Evolutionary conservation across 179 eudicot species (phyloP), one percentile per base, ranked within the genome.

Genomic region (Nepenthes alata): DNA sequence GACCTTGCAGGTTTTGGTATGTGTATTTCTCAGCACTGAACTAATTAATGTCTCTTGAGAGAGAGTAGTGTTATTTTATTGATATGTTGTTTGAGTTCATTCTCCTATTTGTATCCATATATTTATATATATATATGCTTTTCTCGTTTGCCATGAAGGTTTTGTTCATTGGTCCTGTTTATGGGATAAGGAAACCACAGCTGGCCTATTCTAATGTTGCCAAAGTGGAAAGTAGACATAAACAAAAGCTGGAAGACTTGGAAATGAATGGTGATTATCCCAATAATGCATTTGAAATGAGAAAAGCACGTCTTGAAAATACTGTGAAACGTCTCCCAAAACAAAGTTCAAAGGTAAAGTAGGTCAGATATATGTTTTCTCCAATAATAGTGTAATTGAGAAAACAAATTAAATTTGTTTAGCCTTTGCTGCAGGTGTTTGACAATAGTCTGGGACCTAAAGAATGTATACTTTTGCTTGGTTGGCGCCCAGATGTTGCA

Each of bases 401-500:
- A 12, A 10, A 70, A 58, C 34, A 61, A 11, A 16, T 58, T n/a
- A n/a, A 35, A 54, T 44, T 64, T 58, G 36, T 50, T 59, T 72
- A 62, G 51, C 54, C 55, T 60, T 60, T 41, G 55, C 37, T 70
- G 70, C 72, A 93, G 96, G 81, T 86, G 55, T 81, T 95, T 4
- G 96, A 89, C 50, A 72, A 76, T 77, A 76, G 67, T 70, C 70
- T 69, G 60, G 98, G 95, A 72, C 97, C 94, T 56, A 89, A 79
- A 76, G 98, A 93, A 78, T 71, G 74, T 69, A 68, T 89, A 70
- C 69, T 93, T 67, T 61, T 93, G 79, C 85, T 90, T 58, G 98
- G 98, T 56, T 93, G 98, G 98, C 90, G 95, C 45, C 78, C 88
- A 52, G 80, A 83, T 77, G 84, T 85, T 47, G 79, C 79, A 13